Conservation (phyloP, 164 flowering plant species). For the Annona squamosa region DNA sequence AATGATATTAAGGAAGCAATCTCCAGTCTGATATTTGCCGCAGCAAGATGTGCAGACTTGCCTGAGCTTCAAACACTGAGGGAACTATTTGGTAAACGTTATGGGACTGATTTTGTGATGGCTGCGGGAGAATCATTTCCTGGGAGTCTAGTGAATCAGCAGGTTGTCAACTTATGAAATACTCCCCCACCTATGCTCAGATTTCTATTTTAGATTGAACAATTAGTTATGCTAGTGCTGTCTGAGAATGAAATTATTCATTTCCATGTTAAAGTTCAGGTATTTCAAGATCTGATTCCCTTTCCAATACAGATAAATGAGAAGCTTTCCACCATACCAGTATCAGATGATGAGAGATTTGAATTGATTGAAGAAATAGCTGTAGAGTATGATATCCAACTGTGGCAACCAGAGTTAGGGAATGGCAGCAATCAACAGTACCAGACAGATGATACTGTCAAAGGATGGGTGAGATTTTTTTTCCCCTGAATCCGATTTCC, state of each 20-base stretch:
- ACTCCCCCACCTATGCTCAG: not conserved
- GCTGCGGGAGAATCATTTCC: slow-evolving; percentile 49
- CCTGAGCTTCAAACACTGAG: slow-evolving; percentile 65
- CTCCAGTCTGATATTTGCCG: slow-evolving; percentile 73
- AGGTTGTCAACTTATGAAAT: slow-evolving; percentile 27
- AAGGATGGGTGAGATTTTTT: not conserved
- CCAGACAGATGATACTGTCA: slow-evolving; percentile 15
- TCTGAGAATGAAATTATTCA: no score
- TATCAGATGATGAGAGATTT: slow-evolving; percentile 47
- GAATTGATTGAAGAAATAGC: slow-evolving; percentile 55
- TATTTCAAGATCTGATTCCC: not conserved
- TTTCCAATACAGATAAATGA: slow-evolving; percentile 23
- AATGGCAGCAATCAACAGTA: slow-evolving; percentile 12
- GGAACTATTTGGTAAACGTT: slow-evolving; percentile 61
- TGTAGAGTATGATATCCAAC: slow-evolving; percentile 27
- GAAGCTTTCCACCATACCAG: slow-evolving; percentile 27
- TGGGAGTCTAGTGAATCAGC: slow-evolving; percentile 58
- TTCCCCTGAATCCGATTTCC: not conserved
- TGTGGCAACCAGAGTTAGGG: slow-evolving; percentile 34
- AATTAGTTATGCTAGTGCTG: no score
- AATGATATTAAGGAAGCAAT: slow-evolving; percentile 78
- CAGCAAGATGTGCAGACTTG: slow-evolving; percentile 72
- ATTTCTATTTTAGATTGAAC: not conserved
- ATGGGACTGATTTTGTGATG: slow-evolving; percentile 48
- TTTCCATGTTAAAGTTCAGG: no score